These are phyloP conservation scores for Fomitopsis serialis DNA, from an alignment of 768 basidiomycete species.

Conservation along the genomic window DNA sequence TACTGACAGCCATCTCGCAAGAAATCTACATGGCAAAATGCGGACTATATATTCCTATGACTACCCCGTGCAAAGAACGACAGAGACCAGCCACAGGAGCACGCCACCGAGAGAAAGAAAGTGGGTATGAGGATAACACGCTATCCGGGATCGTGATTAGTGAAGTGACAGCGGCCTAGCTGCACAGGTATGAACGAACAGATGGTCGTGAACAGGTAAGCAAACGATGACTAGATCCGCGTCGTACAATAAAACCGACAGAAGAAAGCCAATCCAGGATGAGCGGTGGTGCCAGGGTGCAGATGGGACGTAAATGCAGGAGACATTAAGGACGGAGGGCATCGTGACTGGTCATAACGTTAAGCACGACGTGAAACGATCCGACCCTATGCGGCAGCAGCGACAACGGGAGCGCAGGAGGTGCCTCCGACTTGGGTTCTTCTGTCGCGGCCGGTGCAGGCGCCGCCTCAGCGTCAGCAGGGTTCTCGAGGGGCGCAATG, in stretches of 20 bases:
- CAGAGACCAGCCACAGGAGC: conserved; percentile 52
- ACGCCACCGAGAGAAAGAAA: conserved; percentile 45
- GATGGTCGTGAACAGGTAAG: conserved; percentile 41
- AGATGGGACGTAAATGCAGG: conserved; percentile 13
- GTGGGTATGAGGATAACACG: conserved; percentile 27
- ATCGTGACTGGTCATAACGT: conserved; percentile 28
- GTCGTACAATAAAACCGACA: conserved; percentile 30
- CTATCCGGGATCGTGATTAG: conserved; percentile 41
- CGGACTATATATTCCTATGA: background rate
- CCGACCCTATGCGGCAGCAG: conserved; percentile 69
- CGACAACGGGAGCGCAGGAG: conserved; percentile 63
- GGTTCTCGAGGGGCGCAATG: conserved; percentile 81
- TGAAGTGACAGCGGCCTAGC: conserved; percentile 37
- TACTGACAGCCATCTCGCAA: background rate
- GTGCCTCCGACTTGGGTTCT: conserved; percentile 33
- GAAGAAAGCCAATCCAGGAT: conserved; percentile 28
- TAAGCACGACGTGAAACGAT: conserved; percentile 18
- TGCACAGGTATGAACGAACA: conserved; percentile 52
- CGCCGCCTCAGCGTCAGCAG: conserved; percentile 44
- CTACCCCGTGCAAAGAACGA: conserved; percentile 26
- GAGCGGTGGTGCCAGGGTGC: conserved; percentile 19
- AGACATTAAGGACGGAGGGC: conserved; percentile 20
- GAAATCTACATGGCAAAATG: background rate
- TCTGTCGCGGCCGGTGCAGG: conserved; percentile 23
- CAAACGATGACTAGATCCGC: conserved; percentile 57